A percentile compares a stretch with the other conserved stretches of the same genome.
These are phyloP conservation scores for Colletotrichum tropicale DNA, from an alignment of 2,329 filamentous ascomycete species.

Conservation along the genomic window DNA sequence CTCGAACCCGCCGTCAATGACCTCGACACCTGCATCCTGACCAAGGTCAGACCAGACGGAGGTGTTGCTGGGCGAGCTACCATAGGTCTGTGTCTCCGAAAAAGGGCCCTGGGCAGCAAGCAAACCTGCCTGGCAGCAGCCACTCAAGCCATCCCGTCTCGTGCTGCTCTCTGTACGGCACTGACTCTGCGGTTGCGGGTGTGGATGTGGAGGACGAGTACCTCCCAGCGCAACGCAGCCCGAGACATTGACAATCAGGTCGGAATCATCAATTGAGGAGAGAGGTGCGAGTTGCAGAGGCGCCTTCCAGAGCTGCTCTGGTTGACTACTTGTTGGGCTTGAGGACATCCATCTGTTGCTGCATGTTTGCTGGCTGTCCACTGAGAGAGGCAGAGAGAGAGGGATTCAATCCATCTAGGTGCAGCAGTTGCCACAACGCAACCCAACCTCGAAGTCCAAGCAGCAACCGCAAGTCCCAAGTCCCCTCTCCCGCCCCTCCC, in stretches of 20 bases:
- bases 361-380: neutral
- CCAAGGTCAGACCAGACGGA: conserved; percentile 4
- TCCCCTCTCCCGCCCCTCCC: neutral
- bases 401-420: neutral
- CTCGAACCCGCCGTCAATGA: conserved; percentile 3
- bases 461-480: neutral
- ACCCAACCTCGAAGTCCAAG: neutral
- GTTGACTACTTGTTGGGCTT: neutral
- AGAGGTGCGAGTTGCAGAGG: neutral
- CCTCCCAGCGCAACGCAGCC: conserved; percentile 7
- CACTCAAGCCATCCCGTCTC: neutral
- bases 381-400: neutral
- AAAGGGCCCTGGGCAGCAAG: neutral
- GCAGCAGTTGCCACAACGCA: neutral
- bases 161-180: neutral
- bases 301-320: neutral
- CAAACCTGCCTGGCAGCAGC: neutral
- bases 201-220: neutral
- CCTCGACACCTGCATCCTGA: conserved; percentile 12
- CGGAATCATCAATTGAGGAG: neutral
- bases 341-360: neutral
- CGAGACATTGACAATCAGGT: neutral
- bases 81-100: conserved; percentile 38
- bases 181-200: neutral
- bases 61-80: conserved; percentile 37